Conservation (phyloP, 805 yeast genomes). For the Schwanniomyces occidentalis region DNA sequence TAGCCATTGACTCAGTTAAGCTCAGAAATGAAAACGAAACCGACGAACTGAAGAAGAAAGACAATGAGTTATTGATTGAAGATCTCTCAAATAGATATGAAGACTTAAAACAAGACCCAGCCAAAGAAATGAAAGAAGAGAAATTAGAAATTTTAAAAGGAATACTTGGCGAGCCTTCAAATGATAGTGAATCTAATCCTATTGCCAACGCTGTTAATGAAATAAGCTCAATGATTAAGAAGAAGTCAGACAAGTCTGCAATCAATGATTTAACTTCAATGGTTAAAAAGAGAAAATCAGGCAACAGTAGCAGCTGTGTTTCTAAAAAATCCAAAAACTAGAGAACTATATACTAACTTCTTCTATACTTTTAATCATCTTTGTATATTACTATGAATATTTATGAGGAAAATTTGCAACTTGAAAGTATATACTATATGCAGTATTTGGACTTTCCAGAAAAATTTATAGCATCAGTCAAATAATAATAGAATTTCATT, state of each 20-base stretch:
- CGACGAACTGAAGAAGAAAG: slow-evolving; percentile 42
- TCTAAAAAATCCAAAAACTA: slow-evolving; percentile 12
- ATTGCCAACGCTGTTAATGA: slow-evolving; percentile 48
- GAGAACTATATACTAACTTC: too few relatives aligned
- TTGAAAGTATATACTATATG: too few relatives aligned
- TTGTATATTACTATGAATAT: too few relatives aligned
- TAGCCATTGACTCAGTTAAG: slow-evolving; percentile 49
- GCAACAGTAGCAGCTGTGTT: slow-evolving; percentile 6
- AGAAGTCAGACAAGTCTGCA: slow-evolving; percentile 22
- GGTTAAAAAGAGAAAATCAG: slow-evolving; percentile 55
- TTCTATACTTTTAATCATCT: too few relatives aligned
- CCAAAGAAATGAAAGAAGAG: slow-evolving; percentile 48
- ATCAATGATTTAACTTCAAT: slow-evolving; percentile 64
- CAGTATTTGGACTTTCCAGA: too few relatives aligned
- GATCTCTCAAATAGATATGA: slow-evolving; percentile 58
- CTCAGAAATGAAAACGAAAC: slow-evolving; percentile 40
- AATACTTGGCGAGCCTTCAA: slow-evolving; percentile 49
- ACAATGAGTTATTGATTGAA: slow-evolving; percentile 47
- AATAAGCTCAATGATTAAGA: slow-evolving; percentile 55
- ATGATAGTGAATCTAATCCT: slow-evolving; percentile 18
- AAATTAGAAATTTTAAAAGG: slow-evolving; percentile 57
- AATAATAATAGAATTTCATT: too few relatives aligned
- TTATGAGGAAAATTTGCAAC: too few relatives aligned
- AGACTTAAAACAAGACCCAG: slow-evolving; percentile 56
- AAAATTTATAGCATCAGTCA: too few relatives aligned